phyloP scores from a whole-genome alignment of 179 eudicot species.

The Pouteria campechiana region DNA sequence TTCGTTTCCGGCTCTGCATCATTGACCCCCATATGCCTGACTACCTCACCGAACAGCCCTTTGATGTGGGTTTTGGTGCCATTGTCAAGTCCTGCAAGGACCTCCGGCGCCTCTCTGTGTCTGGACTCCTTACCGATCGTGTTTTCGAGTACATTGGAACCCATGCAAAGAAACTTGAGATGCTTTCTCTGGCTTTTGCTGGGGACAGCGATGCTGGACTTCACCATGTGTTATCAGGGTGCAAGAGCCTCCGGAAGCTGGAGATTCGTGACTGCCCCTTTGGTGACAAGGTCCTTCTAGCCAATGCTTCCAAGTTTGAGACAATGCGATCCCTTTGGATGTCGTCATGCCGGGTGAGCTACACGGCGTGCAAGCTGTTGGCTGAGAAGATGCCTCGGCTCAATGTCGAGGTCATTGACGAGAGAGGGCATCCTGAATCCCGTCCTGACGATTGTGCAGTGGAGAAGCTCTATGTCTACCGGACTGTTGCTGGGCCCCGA shows the following conservation, averaged over 20 bases:
- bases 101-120: conserved; percentile 66
- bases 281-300: conserved; percentile 73
- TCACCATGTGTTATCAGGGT: conserved; percentile 69
- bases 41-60: conserved; percentile 62
- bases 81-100: conserved; percentile 74
- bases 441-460: conserved; percentile 44
- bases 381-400: conserved; percentile 78
- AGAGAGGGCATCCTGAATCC: conserved; percentile 50
- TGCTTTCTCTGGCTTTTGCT: conserved; percentile 93
- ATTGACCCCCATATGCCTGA: conserved; percentile 78
- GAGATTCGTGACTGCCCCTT: conserved; percentile 98
- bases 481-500: conserved; percentile 72
- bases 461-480: conserved; percentile 73
- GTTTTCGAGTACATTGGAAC: conserved; percentile 73
- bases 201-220: conserved; percentile 83
- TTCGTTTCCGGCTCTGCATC: conserved; percentile 82
- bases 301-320: conserved; percentile 85
- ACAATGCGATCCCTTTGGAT: conserved; percentile 99
- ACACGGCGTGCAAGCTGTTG: conserved; percentile 74
- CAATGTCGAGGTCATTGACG: conserved; percentile 91
- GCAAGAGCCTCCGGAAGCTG: conserved; percentile 68
- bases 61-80: conserved; percentile 86
- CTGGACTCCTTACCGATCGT: conserved; percentile 77
- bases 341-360: conserved; percentile 87
- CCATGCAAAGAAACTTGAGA: conserved; percentile 82